Percentiles rank a stretch among this genome's conserved stretches.
Evolutionary conservation across 2,329 filamentous ascomycete genomes (phyloP).

Genomic region (Elsinoe perseae): DNA sequence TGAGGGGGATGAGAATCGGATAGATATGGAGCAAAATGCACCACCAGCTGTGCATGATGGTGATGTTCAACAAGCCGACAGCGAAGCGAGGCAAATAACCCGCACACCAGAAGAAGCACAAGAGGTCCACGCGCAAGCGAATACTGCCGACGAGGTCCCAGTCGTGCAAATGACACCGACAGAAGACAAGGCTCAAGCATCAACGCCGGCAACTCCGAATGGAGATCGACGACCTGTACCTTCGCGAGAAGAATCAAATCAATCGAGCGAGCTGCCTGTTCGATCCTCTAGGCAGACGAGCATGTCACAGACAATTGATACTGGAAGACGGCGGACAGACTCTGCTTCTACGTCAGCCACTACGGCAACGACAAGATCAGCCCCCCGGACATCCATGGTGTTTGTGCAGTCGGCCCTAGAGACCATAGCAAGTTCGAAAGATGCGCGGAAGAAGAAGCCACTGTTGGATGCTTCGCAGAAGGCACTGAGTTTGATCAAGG

Average conservation of each 20-base stretch:
- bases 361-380: constrained; percentile 39
- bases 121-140: too few relatives aligned
- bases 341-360: constrained; percentile 52
- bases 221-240: constrained; percentile 5
- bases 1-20: background rate
- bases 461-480: constrained; percentile 73
- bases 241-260: constrained; percentile 3
- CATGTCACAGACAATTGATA: constrained; percentile 15
- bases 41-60: too few relatives aligned
- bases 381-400: constrained; percentile 81
- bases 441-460: constrained; percentile 79
- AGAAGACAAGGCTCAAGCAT: background rate
- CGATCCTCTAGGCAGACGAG: constrained; percentile 10
- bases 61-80: background rate
- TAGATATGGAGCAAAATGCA: background rate
- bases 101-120: too few relatives aligned
- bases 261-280: constrained; percentile 7
- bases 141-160: background rate
- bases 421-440: constrained; percentile 82
- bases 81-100: background rate
- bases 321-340: constrained; percentile 46
- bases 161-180: background rate
- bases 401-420: constrained; percentile 93
- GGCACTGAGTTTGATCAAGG: constrained; percentile 78
- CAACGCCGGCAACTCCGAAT: constrained; percentile 8